Base-by-base conservation (phyloP, 345 rosid species). In the Citrus maxima region DNA sequence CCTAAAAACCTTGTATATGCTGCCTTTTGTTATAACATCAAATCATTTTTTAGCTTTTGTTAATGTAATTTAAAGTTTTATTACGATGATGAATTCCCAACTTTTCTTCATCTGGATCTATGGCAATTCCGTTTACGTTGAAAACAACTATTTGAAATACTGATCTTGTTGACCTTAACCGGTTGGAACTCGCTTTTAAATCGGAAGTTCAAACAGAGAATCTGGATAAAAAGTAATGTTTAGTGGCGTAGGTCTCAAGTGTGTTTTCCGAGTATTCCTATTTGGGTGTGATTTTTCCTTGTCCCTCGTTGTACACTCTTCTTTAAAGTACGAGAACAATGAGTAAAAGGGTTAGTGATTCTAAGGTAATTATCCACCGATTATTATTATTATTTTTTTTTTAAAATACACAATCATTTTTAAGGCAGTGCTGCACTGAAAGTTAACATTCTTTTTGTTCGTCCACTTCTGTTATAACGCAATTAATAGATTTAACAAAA, bases 351-450 rank as follows among this genome's bases (percentile, higher is more conserved):
- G 1, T 18, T 18, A 5, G 0, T 54, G 5, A 1, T 51, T 51
- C 7, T 4, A 14, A 8, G 37, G 6, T 0, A 34, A 34, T 34
- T 34, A 34, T 34, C 35, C 35, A 32, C 5, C 0, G 0, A 32
- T 32, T 3, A 30, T 30, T n/a, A 30, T 28, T 2, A n/a, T 28
- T 28, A 2, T 30, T 30, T 32, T 32, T 32, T 32, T 32, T 32
- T 32, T 30, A 2, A 2, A 30, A 34, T 5, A 0, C 6, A 34
- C 6, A 5, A 34, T 34, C 0, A 0, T 34, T 34, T 34, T 34
- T 5, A 0, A 0, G 37, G 1, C 37, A 34, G 7, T 34, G 7
- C 0, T 34, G 0, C 0, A 34, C 6, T 5, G 37, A 5, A 34
- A 4, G 37, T 5, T 34, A 34, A 34, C 0, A 34, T 5, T 34